Percentiles rank a stretch among this genome's conserved stretches.
Evolutionary conservation across 1,284 basidiomycete genomes (phyloP).

Genomic region (Pterulicium gracile): DNA sequence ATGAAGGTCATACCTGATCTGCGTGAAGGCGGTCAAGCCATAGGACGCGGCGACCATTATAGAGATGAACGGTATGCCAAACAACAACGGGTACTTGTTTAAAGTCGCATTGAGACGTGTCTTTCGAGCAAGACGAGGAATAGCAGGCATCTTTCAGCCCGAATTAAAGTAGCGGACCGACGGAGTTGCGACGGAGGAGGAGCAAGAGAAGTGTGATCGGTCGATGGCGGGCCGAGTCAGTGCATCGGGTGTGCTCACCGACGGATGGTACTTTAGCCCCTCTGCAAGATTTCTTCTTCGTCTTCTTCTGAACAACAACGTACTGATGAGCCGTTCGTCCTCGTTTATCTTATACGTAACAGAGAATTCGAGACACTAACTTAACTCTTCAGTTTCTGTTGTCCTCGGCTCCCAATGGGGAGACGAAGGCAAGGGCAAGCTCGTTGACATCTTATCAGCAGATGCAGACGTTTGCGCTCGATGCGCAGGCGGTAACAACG

Average conservation of each 20-base stretch:
- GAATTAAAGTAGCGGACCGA: too few species aligned
- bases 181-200: too few species aligned
- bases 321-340: too few species aligned
- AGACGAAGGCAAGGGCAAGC: slow-evolving; percentile 93
- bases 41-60: slow-evolving; percentile 87
- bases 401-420: slow-evolving; percentile 92
- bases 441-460: slow-evolving; percentile 86
- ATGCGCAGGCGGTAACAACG: slow-evolving; percentile 97
- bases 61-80: slow-evolving; percentile 82
- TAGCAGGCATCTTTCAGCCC: slow-evolving; percentile 61
- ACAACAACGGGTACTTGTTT: slow-evolving; percentile 53
- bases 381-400: slow-evolving; percentile 47
- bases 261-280: too few species aligned
- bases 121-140: slow-evolving; percentile 44
- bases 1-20: slow-evolving; percentile 86
- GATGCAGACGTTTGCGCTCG: slow-evolving; percentile 90
- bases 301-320: too few species aligned
- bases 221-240: background rate
- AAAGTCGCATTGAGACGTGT: slow-evolving; percentile 34
- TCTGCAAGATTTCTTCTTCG: too few species aligned
- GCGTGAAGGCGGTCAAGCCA: slow-evolving; percentile 75
- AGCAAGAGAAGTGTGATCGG: too few species aligned
- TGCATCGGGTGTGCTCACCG: too few species aligned
- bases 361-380: too few species aligned
- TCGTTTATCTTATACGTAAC: too few species aligned